phyloP scores from a whole-genome alignment of 192 early-diverging fungal genomes.

The Diversispora epigaea region DNA sequence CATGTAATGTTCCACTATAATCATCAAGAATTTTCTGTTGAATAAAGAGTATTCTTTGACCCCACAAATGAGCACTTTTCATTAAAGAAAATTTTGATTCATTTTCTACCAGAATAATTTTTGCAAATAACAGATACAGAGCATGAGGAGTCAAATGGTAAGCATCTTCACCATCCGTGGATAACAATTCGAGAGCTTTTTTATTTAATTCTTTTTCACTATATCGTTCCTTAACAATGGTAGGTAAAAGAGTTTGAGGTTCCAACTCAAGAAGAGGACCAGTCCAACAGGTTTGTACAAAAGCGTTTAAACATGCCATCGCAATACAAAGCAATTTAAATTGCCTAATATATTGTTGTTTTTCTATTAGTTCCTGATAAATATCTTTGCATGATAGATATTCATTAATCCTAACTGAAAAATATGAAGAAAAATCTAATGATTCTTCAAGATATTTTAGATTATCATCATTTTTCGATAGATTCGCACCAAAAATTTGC shows the following conservation, averaged over 20 bases:
- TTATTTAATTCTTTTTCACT: conserved; percentile 41
- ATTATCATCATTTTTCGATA: conserved; percentile 28
- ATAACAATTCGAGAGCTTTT: conserved; percentile 52
- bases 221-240: conserved; percentile 36
- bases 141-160: conserved; percentile 76
- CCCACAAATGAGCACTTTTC: conserved; percentile 72
- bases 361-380: conserved; percentile 8
- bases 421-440: conserved; percentile 46
- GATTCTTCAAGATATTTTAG: conserved; percentile 34
- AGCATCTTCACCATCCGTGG: conserved; percentile 80
- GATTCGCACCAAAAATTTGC: conserved; percentile 54
- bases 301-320: conserved; percentile 72
- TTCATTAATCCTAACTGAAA: conserved; percentile 38
- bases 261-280: conserved; percentile 73
- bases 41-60: conserved; percentile 64
- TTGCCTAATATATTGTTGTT: conserved; percentile 29
- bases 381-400: conserved; percentile 37
- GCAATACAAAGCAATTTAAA: conserved; percentile 57
- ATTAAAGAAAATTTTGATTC: conserved; percentile 3
- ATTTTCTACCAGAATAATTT: conserved; percentile 62
- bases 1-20: conserved; percentile 56
- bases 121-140: conserved; percentile 66
- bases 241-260: conserved; percentile 59
- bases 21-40: conserved; percentile 75
- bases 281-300: conserved; percentile 88